A percentile compares a stretch with the other conserved stretches of the same genome.
These are phyloP conservation scores for Lepidium sativum DNA, from an alignment of 345 rosid species.

Conservation along the genomic window DNA sequence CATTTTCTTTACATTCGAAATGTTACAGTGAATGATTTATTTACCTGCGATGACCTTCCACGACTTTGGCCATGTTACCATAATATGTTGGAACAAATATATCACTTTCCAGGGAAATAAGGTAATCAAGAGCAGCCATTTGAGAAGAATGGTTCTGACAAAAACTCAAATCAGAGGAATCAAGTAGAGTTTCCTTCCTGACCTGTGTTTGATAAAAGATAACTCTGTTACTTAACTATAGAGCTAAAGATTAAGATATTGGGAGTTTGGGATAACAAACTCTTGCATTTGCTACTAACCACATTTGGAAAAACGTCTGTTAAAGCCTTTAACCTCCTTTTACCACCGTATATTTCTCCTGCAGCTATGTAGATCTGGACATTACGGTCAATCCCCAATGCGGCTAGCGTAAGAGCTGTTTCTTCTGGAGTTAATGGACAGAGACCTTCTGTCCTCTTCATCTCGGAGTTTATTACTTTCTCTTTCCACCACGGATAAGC, in stretches of 20 bases:
- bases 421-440: conserved; percentile 93
- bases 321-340: conserved; percentile 61
- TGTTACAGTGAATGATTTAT: background rate
- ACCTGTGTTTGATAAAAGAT: conserved; percentile 38
- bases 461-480: conserved; percentile 69
- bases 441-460: conserved; percentile 76
- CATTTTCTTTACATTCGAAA: background rate
- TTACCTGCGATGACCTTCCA: conserved; percentile 98
- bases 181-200: conserved; percentile 69
- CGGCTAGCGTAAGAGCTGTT: conserved; percentile 65
- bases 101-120: conserved; percentile 89
- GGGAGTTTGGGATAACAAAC: background rate
- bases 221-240: background rate
- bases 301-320: conserved; percentile 60
- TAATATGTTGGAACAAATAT: conserved; percentile 90
- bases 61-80: conserved; percentile 99
- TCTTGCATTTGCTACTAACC: conserved; percentile 38
- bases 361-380: conserved; percentile 80
- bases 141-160: conserved; percentile 82
- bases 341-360: conserved; percentile 77
- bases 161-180: conserved; percentile 57
- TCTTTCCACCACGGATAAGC: conserved; percentile 98
- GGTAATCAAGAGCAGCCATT: conserved; percentile 95
- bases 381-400: conserved; percentile 59
- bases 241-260: background rate